Conservation (phyloP, 2,329 filamentous ascomycete genomes). For the Colletotrichum filicis region DNA sequence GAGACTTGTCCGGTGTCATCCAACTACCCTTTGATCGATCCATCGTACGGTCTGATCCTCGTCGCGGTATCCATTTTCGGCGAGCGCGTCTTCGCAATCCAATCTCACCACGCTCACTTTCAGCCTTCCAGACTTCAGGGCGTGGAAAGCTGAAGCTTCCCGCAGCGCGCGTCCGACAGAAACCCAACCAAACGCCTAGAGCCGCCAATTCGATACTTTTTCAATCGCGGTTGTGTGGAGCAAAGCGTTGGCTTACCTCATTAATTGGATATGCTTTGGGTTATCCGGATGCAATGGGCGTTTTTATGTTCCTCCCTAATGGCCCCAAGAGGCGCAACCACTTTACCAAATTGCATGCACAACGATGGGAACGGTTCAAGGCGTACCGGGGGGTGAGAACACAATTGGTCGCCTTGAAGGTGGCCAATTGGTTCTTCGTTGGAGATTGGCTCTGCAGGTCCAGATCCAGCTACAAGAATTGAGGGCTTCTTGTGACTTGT, state of each 20-base stretch:
- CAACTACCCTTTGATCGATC: not conserved
- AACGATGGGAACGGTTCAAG: conserved; percentile 11
- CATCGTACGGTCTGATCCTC: not conserved
- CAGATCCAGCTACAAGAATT: not conserved
- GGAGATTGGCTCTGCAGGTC: conserved; percentile 6
- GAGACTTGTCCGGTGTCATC: conserved; percentile 12
- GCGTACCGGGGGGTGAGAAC: not conserved
- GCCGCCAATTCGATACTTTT: not conserved
- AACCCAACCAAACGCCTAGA: not conserved
- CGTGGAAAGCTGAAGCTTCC: no score
- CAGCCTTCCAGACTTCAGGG: no score
- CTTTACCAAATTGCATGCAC: not conserved
- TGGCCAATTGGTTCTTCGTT: not conserved
- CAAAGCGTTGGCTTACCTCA: not conserved
- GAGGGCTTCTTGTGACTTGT: not conserved
- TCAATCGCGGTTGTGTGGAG: not conserved
- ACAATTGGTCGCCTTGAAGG: not conserved
- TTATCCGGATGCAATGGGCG: not conserved
- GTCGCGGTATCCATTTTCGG: conserved; percentile 2
- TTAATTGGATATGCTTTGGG: not conserved
- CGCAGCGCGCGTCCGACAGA: not conserved
- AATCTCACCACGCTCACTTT: not conserved
- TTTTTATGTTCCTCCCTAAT: not conserved
- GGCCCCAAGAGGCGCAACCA: not conserved
- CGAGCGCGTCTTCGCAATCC: not conserved